phyloP scores from a whole-genome alignment of 768 basidiomycete species.

The Pisolithus microcarpus region DNA sequence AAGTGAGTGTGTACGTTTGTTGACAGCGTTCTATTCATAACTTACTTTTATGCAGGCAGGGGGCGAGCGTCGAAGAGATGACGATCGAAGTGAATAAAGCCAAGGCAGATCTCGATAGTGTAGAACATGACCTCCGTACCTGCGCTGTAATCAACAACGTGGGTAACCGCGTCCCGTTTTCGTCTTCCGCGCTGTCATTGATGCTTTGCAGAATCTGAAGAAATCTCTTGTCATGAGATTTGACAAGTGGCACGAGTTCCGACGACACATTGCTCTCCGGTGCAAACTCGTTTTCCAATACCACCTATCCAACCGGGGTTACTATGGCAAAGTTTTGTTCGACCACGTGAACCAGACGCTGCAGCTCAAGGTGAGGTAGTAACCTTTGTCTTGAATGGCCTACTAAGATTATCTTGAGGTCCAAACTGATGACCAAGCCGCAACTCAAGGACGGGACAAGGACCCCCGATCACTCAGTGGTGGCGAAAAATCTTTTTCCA shows the following conservation, averaged over 20 bases:
- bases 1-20: slow-evolving; percentile 34
- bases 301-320: slow-evolving; percentile 80
- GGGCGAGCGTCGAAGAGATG: slow-evolving; percentile 73
- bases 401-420: slow-evolving; percentile 36
- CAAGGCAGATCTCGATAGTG: slow-evolving; percentile 50
- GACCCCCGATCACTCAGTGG: slow-evolving; percentile 84
- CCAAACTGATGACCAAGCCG: slow-evolving; percentile 73
- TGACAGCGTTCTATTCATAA: neutral
- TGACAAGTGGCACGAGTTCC: slow-evolving; percentile 79
- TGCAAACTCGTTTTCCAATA: slow-evolving; percentile 78
- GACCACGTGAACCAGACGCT: slow-evolving; percentile 64
- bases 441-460: slow-evolving; percentile 65
- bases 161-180: slow-evolving; percentile 5
- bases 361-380: slow-evolving; percentile 47
- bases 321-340: slow-evolving; percentile 84
- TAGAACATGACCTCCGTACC: slow-evolving; percentile 54
- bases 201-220: slow-evolving; percentile 49
- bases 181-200: neutral
- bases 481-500: slow-evolving; percentile 96
- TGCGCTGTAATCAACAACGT: slow-evolving; percentile 65
- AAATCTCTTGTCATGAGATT: slow-evolving; percentile 60
- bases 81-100: slow-evolving; percentile 62
- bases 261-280: slow-evolving; percentile 80
- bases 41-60: slow-evolving; percentile 43
- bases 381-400: neutral